Base-by-base conservation (phyloP, 2,329 filamentous ascomycete genomes). In the Penicillium hesseltinei region DNA sequence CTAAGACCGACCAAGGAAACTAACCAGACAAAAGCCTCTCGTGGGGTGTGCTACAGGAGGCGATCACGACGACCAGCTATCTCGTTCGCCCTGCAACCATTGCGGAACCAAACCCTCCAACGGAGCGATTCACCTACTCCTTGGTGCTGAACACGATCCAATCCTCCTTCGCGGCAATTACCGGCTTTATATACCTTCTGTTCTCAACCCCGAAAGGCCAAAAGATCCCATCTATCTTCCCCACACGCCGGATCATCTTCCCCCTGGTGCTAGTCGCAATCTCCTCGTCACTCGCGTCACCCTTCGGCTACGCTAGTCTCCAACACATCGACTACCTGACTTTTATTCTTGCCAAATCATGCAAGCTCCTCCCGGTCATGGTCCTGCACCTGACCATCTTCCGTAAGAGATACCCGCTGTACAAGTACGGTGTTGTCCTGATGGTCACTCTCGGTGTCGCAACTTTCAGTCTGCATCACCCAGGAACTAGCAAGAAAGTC, bases 291-390 rank as follows among this genome's bases (percentile, higher is more conserved):
- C 88, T 97, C 51, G 92, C 93, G 39, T 92, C 89, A n/a, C 93
- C 93, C 3, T 97, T 97, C 71, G 94, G 93, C 66, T 97, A 97
- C 77, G 92, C 94, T 49, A 89, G 87, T 58, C 86, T 97, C 50
- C 87, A 89, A 38, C 92, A 97, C 75, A 92, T 97, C 76, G 94
- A 97, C 83, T 97, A 97, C 78, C 91, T 97, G 70, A 97, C 94
- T 31, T 97, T 96, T 78, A 90, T 97, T 66, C 88, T 99, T 42
- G 93, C 94, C 67, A 97, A 99, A 78, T 92, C 89, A 68, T 99
- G 94, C 88, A 99, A 99, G 80, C 84, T 99, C 21, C 86, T 99
- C n/a, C 94, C 94, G 3, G 94, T 99, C 70, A 97, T 99, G 94
- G 88, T 94, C 69, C 83, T 99, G 40, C 93, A 99, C 79, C 85